Evolutionary conservation across 2,329 filamentous ascomycete genomes (phyloP).

Genomic region (Trichoderma afroharzianum): DNA sequence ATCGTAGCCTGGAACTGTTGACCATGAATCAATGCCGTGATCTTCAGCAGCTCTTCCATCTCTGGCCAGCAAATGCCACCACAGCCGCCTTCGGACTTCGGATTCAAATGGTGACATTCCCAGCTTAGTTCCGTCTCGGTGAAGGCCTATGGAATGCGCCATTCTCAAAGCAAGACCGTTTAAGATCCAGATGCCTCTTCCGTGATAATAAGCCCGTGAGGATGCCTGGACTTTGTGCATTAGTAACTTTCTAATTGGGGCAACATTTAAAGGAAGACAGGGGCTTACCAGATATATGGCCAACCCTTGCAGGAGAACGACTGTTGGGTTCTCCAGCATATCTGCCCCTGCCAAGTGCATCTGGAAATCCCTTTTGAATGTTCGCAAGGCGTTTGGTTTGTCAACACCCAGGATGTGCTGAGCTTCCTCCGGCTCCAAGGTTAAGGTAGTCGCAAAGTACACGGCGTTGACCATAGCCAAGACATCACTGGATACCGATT

Average conservation of each 20-base stretch:
- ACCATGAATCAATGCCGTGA: conserved; percentile 40
- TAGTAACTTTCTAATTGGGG: neutral
- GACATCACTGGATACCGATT: conserved; percentile 24
- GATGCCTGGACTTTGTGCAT: conserved; percentile 23
- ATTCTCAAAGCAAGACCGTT: conserved; percentile 44
- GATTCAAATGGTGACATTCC: conserved; percentile 50
- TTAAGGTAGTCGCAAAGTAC: conserved; percentile 46
- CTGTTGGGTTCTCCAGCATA: conserved; percentile 39
- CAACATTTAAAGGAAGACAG: neutral
- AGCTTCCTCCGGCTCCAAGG: conserved; percentile 38
- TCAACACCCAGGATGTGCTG: conserved; percentile 24
- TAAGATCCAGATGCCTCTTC: conserved; percentile 38
- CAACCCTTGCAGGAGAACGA: conserved; percentile 34
- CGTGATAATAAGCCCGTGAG: conserved; percentile 32
- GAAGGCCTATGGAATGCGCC: conserved; percentile 50
- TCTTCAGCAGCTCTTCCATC: conserved; percentile 53
- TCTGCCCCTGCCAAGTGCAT: conserved; percentile 37
- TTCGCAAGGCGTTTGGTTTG: conserved; percentile 24
- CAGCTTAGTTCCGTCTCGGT: conserved; percentile 46
- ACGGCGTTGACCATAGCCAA: conserved; percentile 45
- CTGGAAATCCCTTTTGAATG: conserved; percentile 35
- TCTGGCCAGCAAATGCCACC: conserved; percentile 50
- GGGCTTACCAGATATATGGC: conserved; percentile 36
- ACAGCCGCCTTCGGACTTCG: conserved; percentile 54
- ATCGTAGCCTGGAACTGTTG: conserved; percentile 13